Base-by-base conservation (phyloP, 768 basidiomycete species). In the Mycena galopus region DNA sequence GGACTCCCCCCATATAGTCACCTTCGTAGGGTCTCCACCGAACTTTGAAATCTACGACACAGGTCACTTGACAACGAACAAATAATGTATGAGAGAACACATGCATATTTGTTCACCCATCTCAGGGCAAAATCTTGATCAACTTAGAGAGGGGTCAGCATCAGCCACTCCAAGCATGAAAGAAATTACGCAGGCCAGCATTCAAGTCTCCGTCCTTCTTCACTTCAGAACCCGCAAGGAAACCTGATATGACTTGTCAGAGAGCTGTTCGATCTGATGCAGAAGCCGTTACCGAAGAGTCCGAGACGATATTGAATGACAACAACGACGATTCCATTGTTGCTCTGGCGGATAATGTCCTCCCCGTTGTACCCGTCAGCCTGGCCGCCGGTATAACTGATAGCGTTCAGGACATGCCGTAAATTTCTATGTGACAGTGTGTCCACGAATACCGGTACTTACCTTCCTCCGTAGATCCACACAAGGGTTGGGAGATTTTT, bases 261-360 rank as follows among this genome's bases (percentile, higher is more conserved):
- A n/a, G n/a, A n/a, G 42, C 82, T 82, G 14, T n/a, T n/a, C n/a
- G n/a, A 56, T n/a, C 6, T 35, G 8, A 12, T 80, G 32, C 27
- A 21, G 25, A 1, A n/a, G n/a, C 62, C 81, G 17, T 33, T n/a
- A 53, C 73, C 63, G 27, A 84, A 86, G 3, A 86, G 64, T 1
- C 86, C 86, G 5, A 87, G 71, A 19, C 86, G 81, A 65, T 87
- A 87, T 70, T 87, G 86, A 12, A 85, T 81, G 30, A 83, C 65
- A 16, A 87, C 85, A 3, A 80, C 81, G 0, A 86, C 78, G 2
- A 83, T 79, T 3, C 79, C 79, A n/a, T 82, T 79, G 17, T 79
- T 79, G 29, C 84, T 79, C 71, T 82, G 80, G 5, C 76, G 72
- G 29, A 86, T 77, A n/a, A 86, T 74, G 63, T 84, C 83, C 37